phyloP scores from a whole-genome alignment of 140 eudicot genomes.

The Senecio squalidus region DNA sequence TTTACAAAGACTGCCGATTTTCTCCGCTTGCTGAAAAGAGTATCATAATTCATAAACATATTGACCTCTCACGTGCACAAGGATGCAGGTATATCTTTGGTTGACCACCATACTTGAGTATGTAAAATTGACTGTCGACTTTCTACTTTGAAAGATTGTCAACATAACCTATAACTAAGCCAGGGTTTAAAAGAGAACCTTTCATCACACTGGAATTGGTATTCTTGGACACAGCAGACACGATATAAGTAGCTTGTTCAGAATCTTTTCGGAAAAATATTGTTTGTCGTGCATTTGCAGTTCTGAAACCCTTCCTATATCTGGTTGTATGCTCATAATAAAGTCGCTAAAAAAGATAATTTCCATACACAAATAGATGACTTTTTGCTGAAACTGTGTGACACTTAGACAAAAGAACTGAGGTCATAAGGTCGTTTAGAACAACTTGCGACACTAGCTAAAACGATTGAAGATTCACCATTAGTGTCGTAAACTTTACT shows the following conservation, averaged over 20 bases:
- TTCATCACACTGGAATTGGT: not conserved
- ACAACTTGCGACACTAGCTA: too few relatives aligned
- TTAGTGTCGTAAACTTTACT: not conserved
- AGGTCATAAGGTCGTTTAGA: too few relatives aligned
- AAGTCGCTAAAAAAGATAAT: too few relatives aligned
- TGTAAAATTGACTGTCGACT: not conserved
- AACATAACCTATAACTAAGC: not conserved
- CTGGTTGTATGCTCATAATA: not conserved
- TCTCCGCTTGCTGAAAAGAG: constrained; percentile 5
- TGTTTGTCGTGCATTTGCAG: not conserved
- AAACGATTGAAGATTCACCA: not conserved
- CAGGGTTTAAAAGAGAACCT: not conserved
- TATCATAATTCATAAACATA: not conserved
- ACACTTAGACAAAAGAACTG: not conserved
- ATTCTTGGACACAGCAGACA: not conserved
- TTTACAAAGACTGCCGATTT: constrained; percentile 7
- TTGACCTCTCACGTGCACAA: constrained; percentile 4
- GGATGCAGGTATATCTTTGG: not conserved
- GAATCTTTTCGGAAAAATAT: not conserved
- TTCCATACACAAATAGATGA: not conserved
- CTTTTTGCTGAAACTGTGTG: not conserved
- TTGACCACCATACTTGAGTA: not conserved
- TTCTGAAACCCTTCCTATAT: not conserved
- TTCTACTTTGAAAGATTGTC: not conserved
- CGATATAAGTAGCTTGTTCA: not conserved